Evolutionary conservation across 352 stramenopile species (phyloP).

Genomic region (Phytophthora agathidicida): DNA sequence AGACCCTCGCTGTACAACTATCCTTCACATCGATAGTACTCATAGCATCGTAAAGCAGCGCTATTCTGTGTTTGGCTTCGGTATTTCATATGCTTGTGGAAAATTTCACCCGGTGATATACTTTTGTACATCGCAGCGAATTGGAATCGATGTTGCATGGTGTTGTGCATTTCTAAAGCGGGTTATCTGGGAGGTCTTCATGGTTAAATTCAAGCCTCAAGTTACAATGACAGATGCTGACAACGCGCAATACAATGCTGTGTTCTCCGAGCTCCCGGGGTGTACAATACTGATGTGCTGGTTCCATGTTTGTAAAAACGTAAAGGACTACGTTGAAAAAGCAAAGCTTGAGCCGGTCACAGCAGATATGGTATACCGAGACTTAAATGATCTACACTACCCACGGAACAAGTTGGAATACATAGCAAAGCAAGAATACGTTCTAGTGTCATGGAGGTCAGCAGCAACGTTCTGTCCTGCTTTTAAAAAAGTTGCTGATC

Average conservation of each 20-base stretch:
- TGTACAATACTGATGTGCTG: slow-evolving; percentile 1
- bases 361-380: not conserved
- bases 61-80: not conserved
- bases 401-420: not conserved
- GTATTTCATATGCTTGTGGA: not conserved
- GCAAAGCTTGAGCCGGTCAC: not conserved
- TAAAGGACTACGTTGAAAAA: not conserved
- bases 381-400: not conserved
- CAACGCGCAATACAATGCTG: slow-evolving; percentile 1
- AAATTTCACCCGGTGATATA: not conserved
- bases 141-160: no score
- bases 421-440: not conserved
- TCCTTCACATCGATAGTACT: not conserved
- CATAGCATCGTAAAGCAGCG: not conserved
- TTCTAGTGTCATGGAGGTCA: not conserved
- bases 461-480: not conserved
- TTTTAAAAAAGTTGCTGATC: not conserved
- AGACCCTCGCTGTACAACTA: not conserved
- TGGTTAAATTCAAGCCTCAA: not conserved
- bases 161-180: slow-evolving; percentile 5
- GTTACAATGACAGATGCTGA: slow-evolving; percentile 5
- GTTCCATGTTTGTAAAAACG: slow-evolving; percentile 4
- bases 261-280: not conserved
- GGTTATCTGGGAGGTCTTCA: not conserved
- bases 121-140: no score